Evolutionary conservation across 176 grass and related monocot genomes (phyloP), one percentile per base, ranked within the genome.

Genomic region (Aechmea fasciata): DNA sequence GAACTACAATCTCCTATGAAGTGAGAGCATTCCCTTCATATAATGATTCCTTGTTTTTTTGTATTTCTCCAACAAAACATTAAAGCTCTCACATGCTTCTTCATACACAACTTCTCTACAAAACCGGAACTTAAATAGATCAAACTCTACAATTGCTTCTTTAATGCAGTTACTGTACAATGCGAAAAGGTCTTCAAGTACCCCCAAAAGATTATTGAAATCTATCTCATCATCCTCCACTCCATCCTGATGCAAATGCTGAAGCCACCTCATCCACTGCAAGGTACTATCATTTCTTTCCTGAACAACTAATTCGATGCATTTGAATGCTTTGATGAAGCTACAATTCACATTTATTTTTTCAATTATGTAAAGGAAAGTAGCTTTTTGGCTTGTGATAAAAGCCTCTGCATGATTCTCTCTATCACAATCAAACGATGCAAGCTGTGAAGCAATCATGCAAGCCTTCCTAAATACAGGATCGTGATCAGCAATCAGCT

Each of bases 221-320:
- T 87, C 77, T 6, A 90, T 85, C 65, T 51, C 74, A 70, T 13
- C 10, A 29, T 19, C 3, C 3, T 52, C 59, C 24, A n/a, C 22
- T 15, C 73, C 73, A 2, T 68, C 10, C 17, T 82, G 83, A 3
- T 52, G 78, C 67, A 99, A 76, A 68, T 93, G 86, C 0, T 57
- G 74, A 7, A 93, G 80, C 90, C 94, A 99, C 51, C 65, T 76
- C 84, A 99, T 90, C 90, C 87, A 93, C 22, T 82, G 81, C 53
- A 97, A 81, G 11, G 80, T 20, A 19, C 86, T 73, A 8, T 86
- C 82, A 1, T 86, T 73, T 17, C 57, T 61, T 64, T 41, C 73
- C 25, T 76, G 67, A 6, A 87, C 70, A 13, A 72, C 51, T 54
- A 77, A 14, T 50, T 71, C n/a, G 19, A 89, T 68, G 15, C 2